Evolutionary conservation across 2,329 filamentous ascomycete genomes (phyloP), one percentile per base, ranked within the genome.

Genomic region (Cercospora brassicicola): DNA sequence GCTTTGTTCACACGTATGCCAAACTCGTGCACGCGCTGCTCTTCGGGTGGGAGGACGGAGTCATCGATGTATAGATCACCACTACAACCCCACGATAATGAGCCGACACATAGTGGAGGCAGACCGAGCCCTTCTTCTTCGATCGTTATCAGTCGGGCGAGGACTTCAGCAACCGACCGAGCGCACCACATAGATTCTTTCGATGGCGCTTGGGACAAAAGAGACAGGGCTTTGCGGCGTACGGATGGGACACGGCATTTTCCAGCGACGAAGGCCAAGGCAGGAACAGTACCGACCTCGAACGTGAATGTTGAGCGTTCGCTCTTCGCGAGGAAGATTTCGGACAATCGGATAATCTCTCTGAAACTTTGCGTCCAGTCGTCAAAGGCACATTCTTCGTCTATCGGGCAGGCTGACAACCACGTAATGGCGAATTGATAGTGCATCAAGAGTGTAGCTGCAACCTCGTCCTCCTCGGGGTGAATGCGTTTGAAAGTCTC

Each of bases 161-260:
- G 67, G 3, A 73, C 56, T 36, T 72, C 65, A 3, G 62, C 69
- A n/a, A 59, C 66, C 23, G 69, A 66, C 8, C 60, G 59, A 7
- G 73, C 68, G 51, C 71, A 71, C 68, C 71, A 75, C 15, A 73
- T 70, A 42, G 65, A 69, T 59, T 76, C 74, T 57, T 74, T 75
- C 20, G 69, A 65, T 23, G 73, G 69, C 3, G 71, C 67, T 36
- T 60, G 65, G 9, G 64, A 23, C 3, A 76, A 39, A 7, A 76
- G 64, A n/a, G 66, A 59, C 5, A 76, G 48, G 4, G 74, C 74
- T 53, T 68, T 62, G 4, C 73, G 65, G 8, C 72, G 68, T 6
- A 76, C 23, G 4, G 69, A 69, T 15, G 68, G 71, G 5, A 73
- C 64, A 5, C 75, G 70, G 45, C 74, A 76, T 61, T 74, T 74